Evolutionary conservation across 139 green algal species (phyloP).

Genomic region (Parachlorella kessleri): DNA sequence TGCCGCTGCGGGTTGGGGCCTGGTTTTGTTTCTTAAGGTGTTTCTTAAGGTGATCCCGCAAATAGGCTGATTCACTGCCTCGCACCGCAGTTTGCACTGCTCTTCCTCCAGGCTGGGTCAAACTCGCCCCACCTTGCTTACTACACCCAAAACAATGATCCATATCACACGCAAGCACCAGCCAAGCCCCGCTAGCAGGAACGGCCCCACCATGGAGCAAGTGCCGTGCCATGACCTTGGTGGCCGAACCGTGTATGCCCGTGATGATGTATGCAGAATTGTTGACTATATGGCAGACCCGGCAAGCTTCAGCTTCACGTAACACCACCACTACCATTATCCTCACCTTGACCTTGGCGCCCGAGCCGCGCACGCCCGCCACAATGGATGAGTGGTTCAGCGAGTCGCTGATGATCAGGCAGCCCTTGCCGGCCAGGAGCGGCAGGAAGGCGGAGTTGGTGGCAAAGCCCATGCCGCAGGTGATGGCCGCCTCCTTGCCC

Average conservation of each 20-base stretch:
- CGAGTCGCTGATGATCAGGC: constrained; percentile 92
- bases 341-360: constrained; percentile 69
- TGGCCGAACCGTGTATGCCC: constrained; percentile 91
- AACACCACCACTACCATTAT: too few relatives aligned
- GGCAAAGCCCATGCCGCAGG: constrained; percentile 98
- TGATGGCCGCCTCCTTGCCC: constrained; percentile 87
- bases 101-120: constrained; percentile 99
- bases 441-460: constrained; percentile 96
- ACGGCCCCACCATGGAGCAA: constrained; percentile 82
- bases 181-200: constrained; percentile 89
- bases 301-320: too few relatives aligned
- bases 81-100: too few relatives aligned
- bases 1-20: too few relatives aligned
- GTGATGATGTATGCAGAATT: too few relatives aligned
- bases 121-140: too few relatives aligned
- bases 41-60: too few relatives aligned
- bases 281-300: too few relatives aligned
- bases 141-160: constrained; percentile 97
- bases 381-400: constrained; percentile 99
- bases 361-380: constrained; percentile 74
- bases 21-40: too few relatives aligned
- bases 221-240: constrained; percentile 84
- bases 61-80: too few relatives aligned
- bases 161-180: constrained; percentile 94
- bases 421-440: constrained; percentile 78